Evolutionary conservation across 1,284 basidiomycete genomes (phyloP), one percentile per base, ranked within the genome.

Genomic region (Naganishia liquefaciens): DNA sequence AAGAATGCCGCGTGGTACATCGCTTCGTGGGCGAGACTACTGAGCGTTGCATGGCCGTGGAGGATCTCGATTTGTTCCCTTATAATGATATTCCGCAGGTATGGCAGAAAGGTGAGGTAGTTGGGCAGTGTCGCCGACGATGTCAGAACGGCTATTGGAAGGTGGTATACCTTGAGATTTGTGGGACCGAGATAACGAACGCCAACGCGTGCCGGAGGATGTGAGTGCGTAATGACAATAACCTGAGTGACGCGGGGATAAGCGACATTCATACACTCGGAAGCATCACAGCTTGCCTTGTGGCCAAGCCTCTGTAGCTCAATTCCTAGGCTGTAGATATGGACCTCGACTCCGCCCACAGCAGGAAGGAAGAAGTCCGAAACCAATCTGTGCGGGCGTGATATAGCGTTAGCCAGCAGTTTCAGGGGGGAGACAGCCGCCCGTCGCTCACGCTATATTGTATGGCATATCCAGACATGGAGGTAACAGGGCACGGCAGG

Each of bases 271-370:
- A n/a, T n/a, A n/a, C n/a, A n/a, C n/a, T n/a, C n/a, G n/a, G n/a
- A n/a, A 17, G 19, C 54, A 71, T 23, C 33, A 13, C 19, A 19
- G 68, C 78, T 61, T 73, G 89, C 92, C 80, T 91, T 93, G 78
- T 99, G 93, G 1, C 94, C 93, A 30, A 85, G 84, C 46, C 83
- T 82, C 62, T 93, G 85, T 54, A 99, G 85, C 64, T 89, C 87
- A n/a, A 88, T 86, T 68, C 88, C 86, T 43, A 97, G 83, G 85
- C 90, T 91, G 80, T 93, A 97, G 57, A 98, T 94, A 78, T 98
- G 93, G 68, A 88, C 94, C 78, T 99, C 96, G 27, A 99, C 94
- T 11, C 96, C 96, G 27, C 96, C 96, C 2, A 96, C 88, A 68
- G 87, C 85, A 0, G 95, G 95, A 74, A 91, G 88, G 81, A 98